Evolutionary conservation across 164 flowering plant species (phyloP), one percentile per base, ranked within the genome.

Genomic region (Stephania yunnanensis): DNA sequence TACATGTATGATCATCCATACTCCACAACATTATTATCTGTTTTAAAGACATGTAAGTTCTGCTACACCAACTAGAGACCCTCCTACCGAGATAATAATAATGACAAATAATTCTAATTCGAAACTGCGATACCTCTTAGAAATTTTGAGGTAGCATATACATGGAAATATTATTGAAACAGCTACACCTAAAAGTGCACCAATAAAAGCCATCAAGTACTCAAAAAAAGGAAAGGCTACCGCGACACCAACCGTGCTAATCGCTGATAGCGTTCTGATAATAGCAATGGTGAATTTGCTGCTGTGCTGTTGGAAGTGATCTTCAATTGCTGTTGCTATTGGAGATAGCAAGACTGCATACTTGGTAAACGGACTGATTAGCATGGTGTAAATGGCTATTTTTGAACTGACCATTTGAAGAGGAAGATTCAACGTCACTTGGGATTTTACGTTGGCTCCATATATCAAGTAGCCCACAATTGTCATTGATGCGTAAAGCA

Each of bases 361-460:
- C 74, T 87, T 87, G 29, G 88, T 82, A 0, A 88, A 73, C 4
- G 89, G 89, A 55, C 70, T 88, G 31, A 87, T 75, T 65, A 88
- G 72, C 0, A 89, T 85, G 0, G 87, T 87, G 64, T 84, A 88
- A 29, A 88, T 83, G 46, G 89, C 90, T 55, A 89, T 46, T 74
- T 82, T 82, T 30, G 89, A 75, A 50, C 84, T 78, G 0, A 86
- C 20, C 10, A 76, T 80, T 53, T 65, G 69, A 1, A 73, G 22
- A 0, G 90, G 89, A 64, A 89, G 88, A 44, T 87, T 87, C 76
- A 85, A 44, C 20, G 90, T 86, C 65, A 89, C 82, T 78, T 87
- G 89, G 36, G 92, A 86, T 69, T 80, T 65, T 46, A 87, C 7
- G 50, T 10, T 10, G 7, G 7, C 50, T 46, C 50, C 25, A 25